Conservation (phyloP, 2,329 filamentous ascomycete genomes). For the Monilinia laxa region DNA sequence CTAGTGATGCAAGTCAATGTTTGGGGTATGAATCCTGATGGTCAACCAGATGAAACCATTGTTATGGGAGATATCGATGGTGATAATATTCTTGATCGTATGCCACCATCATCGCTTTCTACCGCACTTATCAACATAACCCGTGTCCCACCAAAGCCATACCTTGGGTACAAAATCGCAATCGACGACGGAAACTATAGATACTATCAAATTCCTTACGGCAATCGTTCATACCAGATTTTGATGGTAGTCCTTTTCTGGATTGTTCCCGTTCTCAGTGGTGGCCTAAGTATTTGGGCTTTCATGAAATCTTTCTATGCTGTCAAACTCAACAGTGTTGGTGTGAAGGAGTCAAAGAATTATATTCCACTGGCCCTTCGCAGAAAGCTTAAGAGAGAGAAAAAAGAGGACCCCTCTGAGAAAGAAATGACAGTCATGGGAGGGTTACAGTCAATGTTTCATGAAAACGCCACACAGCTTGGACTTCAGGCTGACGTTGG, state of each 20-base stretch:
- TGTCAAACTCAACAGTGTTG: constrained; percentile 58
- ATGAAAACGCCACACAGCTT: constrained; percentile 20
- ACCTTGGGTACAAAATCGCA: constrained; percentile 55
- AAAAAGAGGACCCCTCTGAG: constrained; percentile 10
- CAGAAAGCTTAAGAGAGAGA: constrained; percentile 40
- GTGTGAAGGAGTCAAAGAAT: constrained; percentile 51
- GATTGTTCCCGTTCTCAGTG: constrained; percentile 53
- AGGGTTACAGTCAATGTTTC: constrained; percentile 19
- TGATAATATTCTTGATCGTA: constrained; percentile 59
- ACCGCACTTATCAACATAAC: constrained; percentile 60
- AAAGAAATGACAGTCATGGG: constrained; percentile 28
- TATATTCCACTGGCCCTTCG: constrained; percentile 43
- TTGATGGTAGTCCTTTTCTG: constrained; percentile 54
- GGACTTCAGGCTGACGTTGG: constrained; percentile 16
- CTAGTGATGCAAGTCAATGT: constrained; percentile 57
- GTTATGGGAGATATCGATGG: constrained; percentile 62
- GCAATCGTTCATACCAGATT: constrained; percentile 55
- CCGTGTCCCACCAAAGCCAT: constrained; percentile 52
- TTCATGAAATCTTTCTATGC: constrained; percentile 58
- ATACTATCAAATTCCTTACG: constrained; percentile 53
- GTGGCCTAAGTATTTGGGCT: constrained; percentile 50
- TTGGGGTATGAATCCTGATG: constrained; percentile 65
- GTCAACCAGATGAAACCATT: constrained; percentile 58
- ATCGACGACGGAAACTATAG: constrained; percentile 55
- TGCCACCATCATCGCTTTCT: constrained; percentile 58